phyloP scores from a whole-genome alignment of 2,329 filamentous ascomycete species.

The Dothideomycetidae sp. region DNA sequence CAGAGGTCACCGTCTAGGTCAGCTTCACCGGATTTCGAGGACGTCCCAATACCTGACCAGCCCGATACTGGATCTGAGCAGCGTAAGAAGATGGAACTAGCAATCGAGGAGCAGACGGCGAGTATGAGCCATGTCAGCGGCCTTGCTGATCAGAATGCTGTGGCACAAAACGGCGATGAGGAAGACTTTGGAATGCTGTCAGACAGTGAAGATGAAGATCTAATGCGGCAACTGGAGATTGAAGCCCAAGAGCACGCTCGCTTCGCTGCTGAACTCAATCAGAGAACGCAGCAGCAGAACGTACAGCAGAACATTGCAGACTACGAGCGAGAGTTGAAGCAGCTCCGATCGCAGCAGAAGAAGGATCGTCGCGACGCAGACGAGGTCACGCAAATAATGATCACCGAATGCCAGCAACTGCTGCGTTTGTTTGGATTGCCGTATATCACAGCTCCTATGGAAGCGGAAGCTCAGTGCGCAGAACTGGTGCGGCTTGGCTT shows the following conservation, averaged over 20 bases:
- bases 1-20: slow-evolving; percentile 8
- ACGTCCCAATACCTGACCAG: slow-evolving; percentile 28
- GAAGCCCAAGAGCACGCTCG: slow-evolving; percentile 90
- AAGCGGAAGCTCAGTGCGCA: slow-evolving; percentile 94
- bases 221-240: slow-evolving; percentile 69
- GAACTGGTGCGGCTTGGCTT: slow-evolving; percentile 74
- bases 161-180: slow-evolving; percentile 14
- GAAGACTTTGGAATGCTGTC: slow-evolving; percentile 41
- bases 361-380: slow-evolving; percentile 92
- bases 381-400: slow-evolving; percentile 92
- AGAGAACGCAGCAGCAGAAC: slow-evolving; percentile 53
- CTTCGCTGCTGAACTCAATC: slow-evolving; percentile 77
- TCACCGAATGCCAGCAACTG: slow-evolving; percentile 84
- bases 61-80: background rate
- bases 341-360: slow-evolving; percentile 84
- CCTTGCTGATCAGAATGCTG: slow-evolving; percentile 15
- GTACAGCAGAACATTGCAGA: slow-evolving; percentile 57
- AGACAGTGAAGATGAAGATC: slow-evolving; percentile 82
- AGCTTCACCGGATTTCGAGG: slow-evolving; percentile 34
- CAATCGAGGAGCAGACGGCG: background rate
- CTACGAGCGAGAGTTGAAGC: slow-evolving; percentile 76
- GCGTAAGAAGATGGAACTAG: background rate
- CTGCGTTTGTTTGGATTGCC: slow-evolving; percentile 83
- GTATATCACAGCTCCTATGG: slow-evolving; percentile 96
- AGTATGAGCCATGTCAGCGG: slow-evolving; percentile 2